phyloP scores from a whole-genome alignment of 768 basidiomycete genomes.

The Kwoniella europaea region DNA sequence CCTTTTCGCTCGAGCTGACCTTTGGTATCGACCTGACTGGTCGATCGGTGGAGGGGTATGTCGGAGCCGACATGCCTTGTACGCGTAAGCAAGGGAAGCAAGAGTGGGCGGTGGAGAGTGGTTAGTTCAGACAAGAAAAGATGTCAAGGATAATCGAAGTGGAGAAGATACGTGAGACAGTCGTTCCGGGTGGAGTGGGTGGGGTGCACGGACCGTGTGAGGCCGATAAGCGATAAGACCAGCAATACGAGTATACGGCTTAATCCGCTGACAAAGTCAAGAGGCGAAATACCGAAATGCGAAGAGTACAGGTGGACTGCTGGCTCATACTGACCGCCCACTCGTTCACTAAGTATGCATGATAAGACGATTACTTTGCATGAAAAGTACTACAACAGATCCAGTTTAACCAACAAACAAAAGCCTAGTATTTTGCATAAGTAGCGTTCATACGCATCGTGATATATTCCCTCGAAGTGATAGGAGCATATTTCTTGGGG shows the following conservation, averaged over 20 bases:
- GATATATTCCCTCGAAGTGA: conserved; percentile 31
- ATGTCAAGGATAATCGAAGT: too few species aligned
- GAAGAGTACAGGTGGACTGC: too few species aligned
- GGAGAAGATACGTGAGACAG: too few species aligned
- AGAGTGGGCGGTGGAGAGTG: conserved; percentile 3
- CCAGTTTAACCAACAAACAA: not conserved
- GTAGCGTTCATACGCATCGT: conserved; percentile 33
- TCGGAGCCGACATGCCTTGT: conserved; percentile 1
- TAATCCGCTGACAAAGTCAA: too few species aligned
- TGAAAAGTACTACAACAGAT: not conserved
- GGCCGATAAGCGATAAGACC: too few species aligned
- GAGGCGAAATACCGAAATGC: too few species aligned
- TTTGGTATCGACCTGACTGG: not conserved
- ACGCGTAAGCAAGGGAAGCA: not conserved
- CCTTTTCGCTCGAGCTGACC: not conserved
- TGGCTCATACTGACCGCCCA: too few species aligned
- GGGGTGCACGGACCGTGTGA: too few species aligned
- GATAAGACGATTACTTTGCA: too few species aligned
- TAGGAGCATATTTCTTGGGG: conserved; percentile 64
- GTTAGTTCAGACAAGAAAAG: too few species aligned
- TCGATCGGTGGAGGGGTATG: not conserved
- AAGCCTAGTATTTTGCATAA: conserved; percentile 7
- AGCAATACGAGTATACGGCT: too few species aligned
- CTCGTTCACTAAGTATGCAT: not conserved
- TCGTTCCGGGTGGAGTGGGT: too few species aligned